Evolutionary conservation across 2,329 filamentous ascomycete genomes (phyloP), one percentile per base, ranked within the genome.

Genomic region (Microsporum canis): DNA sequence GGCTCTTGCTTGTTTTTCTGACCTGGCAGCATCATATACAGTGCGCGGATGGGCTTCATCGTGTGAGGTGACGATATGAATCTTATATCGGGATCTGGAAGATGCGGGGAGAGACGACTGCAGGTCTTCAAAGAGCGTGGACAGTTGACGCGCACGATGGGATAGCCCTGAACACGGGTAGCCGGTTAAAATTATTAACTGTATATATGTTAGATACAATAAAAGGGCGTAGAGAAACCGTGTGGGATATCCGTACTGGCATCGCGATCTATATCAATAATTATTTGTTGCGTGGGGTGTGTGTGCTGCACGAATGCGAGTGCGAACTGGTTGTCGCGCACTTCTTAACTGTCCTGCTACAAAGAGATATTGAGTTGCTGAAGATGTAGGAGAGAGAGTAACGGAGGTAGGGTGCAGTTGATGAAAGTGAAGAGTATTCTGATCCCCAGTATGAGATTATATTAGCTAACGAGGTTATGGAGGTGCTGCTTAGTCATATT

Each of bases 101-200:
- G 67, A 60, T n/a, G 68, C 59, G 14, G 68, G 66, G 69, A 72
- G 71, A 64, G 76, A 71, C 70, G 75, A 71, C 74, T 82, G 69
- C 45, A 74, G 67, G 51, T 75, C 72, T 62, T 78, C 72, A 70
- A 84, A 79, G 63, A 75, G 74, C 10, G 77, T 68, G 59, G 79
- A 75, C 60, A 87, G 77, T 71, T 87, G 84, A 49, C 75, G 70
- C 64, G 82, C 79, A 68, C 84, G 82, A 67, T 83, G 75, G 10
- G 82, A 84, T 66, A 86, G 84, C 67, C 84, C 84, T 67, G 82
- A 82, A 65, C 80, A 84, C 57, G 84, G 84, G 69, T 82, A 85
- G 65, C 83, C 83, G 64, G 83, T 84, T 63, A 86, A 75, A 61
- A 84, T 76, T 63, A 85, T 78, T 68, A 85, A 80, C 83, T 85